Conservation (phyloP, 2,329 filamentous ascomycete genomes). For the Aspergillus floridensis region DNA sequence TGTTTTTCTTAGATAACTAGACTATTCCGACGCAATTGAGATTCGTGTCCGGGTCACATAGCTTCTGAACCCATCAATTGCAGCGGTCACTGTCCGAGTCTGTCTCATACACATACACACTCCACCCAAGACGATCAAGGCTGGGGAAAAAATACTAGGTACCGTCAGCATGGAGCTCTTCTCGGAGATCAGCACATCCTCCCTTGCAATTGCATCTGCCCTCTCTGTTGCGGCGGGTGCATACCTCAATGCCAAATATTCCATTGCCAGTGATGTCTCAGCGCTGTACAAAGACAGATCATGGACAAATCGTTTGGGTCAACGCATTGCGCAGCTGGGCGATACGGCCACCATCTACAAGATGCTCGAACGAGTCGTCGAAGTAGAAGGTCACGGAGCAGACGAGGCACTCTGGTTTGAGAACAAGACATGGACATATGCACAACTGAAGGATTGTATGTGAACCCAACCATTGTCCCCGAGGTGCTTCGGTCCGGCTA, state of each 20-base stretch:
- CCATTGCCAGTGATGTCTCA: constrained; percentile 41
- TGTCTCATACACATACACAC: neutral
- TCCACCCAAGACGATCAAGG: neutral
- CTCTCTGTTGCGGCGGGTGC: constrained; percentile 36
- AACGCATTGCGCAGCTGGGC: constrained; percentile 38
- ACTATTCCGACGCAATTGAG: neutral
- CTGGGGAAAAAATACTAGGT: neutral
- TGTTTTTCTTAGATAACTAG: neutral
- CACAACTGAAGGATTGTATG: constrained; percentile 44
- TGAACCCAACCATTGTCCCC: neutral
- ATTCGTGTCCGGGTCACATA: neutral
- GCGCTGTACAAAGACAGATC: constrained; percentile 34
- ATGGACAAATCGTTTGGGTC: constrained; percentile 33
- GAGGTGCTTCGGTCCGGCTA: neutral
- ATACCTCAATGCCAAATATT: constrained; percentile 46
- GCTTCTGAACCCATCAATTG: neutral
- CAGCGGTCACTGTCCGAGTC: neutral
- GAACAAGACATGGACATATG: constrained; percentile 48
- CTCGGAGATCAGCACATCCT: constrained; percentile 27
- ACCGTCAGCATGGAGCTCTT: constrained; percentile 26
- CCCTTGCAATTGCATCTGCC: constrained; percentile 36
- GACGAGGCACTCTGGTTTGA: constrained; percentile 51
- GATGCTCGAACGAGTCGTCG: constrained; percentile 43
- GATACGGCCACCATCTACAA: constrained; percentile 43
- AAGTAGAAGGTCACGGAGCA: constrained; percentile 38